These are phyloP conservation scores for Sporisorium exsertum DNA, from an alignment of 1,284 basidiomycete genomes.

Conservation along the genomic window DNA sequence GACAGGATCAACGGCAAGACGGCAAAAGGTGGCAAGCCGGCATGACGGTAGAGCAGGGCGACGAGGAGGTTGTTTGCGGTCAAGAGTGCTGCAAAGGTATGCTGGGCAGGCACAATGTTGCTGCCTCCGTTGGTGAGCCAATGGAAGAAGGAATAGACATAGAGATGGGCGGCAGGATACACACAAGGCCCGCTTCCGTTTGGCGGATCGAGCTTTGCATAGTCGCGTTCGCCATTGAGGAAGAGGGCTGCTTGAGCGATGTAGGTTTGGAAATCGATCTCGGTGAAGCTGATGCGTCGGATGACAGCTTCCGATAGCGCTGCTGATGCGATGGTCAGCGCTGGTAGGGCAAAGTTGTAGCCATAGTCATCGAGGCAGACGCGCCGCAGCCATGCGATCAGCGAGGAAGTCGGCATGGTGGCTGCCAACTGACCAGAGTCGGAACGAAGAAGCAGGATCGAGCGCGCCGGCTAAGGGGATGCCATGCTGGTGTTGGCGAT, in stretches of 20 bases:
- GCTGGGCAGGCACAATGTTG: constrained; percentile 74
- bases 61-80: constrained; percentile 49
- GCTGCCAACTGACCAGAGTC: not conserved
- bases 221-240: constrained; percentile 85
- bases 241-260: constrained; percentile 86
- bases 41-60: constrained; percentile 52
- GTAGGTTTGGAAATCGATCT: constrained; percentile 97
- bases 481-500: constrained; percentile 12
- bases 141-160: constrained; percentile 83
- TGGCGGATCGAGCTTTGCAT: constrained; percentile 77
- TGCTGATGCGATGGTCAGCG: constrained; percentile 22
- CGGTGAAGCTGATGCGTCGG: constrained; percentile 74
- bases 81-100: constrained; percentile 53
- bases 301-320: constrained; percentile 30
- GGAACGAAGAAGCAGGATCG: not conserved
- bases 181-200: constrained; percentile 95
- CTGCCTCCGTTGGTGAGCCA: constrained; percentile 75
- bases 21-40: constrained; percentile 68
- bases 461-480: not conserved
- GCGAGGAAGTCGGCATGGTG: constrained; percentile 23
- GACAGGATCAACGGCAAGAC: constrained; percentile 83
- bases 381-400: constrained; percentile 30
- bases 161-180: constrained; percentile 93
- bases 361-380: constrained; percentile 37
- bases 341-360: constrained; percentile 33